Conservation (phyloP, 2,329 filamentous ascomycete species). For the Ophiostoma sp. region DNA sequence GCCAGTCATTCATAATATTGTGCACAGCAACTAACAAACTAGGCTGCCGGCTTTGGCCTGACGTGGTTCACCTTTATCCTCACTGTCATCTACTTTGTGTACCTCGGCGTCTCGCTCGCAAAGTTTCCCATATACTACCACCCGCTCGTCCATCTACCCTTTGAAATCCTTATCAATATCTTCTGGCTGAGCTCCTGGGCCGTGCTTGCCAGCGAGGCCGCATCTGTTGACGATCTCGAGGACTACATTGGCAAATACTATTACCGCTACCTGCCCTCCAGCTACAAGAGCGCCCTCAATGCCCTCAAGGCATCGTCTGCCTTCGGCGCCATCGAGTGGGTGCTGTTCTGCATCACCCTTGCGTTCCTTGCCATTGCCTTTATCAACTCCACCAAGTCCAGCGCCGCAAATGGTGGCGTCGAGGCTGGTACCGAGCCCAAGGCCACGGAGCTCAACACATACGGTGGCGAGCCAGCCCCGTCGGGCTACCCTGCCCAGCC, state of each 20-base stretch:
- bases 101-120: slow-evolving; percentile 24
- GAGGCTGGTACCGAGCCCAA: slow-evolving; percentile 19
- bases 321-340: slow-evolving; percentile 28
- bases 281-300: slow-evolving; percentile 22
- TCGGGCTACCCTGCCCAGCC: not conserved
- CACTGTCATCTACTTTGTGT: slow-evolving; percentile 27
- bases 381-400: slow-evolving; percentile 10
- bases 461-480: not conserved
- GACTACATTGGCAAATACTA: slow-evolving; percentile 7
- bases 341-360: slow-evolving; percentile 27
- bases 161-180: slow-evolving; percentile 26
- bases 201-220: slow-evolving; percentile 27
- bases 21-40: not conserved
- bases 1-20: not conserved
- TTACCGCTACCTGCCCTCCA: slow-evolving; percentile 3
- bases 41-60: slow-evolving; percentile 22
- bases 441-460: slow-evolving; percentile 19
- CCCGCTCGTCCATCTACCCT: slow-evolving; percentile 25
- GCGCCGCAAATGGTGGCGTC: not conserved
- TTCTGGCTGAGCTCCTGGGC: slow-evolving; percentile 29
- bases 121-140: slow-evolving; percentile 24
- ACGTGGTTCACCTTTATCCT: slow-evolving; percentile 28
- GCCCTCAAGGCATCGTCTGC: slow-evolving; percentile 28
- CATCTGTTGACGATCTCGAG: slow-evolving; percentile 17
- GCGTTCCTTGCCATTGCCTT: slow-evolving; percentile 19